phyloP scores from a whole-genome alignment of 306 rosid genomes.

The Elaeagnus macrophylla region DNA sequence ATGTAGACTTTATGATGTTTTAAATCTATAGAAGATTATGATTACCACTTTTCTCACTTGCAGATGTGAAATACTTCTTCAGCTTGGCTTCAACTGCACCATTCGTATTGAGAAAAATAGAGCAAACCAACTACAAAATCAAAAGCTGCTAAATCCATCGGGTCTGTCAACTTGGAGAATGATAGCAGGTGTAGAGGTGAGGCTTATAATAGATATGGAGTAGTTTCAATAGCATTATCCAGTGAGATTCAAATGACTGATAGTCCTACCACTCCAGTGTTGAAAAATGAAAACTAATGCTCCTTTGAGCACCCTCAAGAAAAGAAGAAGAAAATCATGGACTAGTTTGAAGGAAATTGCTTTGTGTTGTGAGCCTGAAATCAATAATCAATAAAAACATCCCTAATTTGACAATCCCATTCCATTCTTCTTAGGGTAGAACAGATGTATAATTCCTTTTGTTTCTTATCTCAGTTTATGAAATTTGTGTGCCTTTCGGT shows the following conservation, averaged over 20 bases:
- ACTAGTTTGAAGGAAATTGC: constrained; percentile 70
- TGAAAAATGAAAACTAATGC: background rate
- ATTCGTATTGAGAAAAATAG: constrained; percentile 51
- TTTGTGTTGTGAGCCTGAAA: constrained; percentile 19
- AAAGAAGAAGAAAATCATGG: constrained; percentile 60
- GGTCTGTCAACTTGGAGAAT: constrained; percentile 22
- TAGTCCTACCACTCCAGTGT: constrained; percentile 23
- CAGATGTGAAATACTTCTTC: constrained; percentile 73
- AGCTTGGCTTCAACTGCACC: constrained; percentile 60
- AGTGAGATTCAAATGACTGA: constrained; percentile 9
- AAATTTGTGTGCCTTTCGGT: too few species aligned
- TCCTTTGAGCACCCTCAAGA: constrained; percentile 24
- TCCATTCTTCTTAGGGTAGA: background rate
- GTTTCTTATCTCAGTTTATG: too few species aligned
- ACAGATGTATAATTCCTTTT: too few species aligned
- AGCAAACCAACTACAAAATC: constrained; percentile 20
- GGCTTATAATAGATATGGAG: constrained; percentile 13
- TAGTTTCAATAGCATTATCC: constrained; percentile 6
- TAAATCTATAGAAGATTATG: background rate
- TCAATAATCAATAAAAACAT: constrained; percentile 11
- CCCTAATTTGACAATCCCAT: constrained; percentile 34
- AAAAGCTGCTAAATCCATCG: constrained; percentile 11
- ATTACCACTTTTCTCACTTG: constrained; percentile 14
- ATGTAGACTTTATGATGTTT: too few species aligned
- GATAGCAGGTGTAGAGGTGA: constrained; percentile 10